Percentiles rank a stretch among this genome's conserved stretches.
These are phyloP conservation scores for Ophiostoma ulmi DNA, from an alignment of 2,329 filamentous ascomycete species.

Conservation along the genomic window DNA sequence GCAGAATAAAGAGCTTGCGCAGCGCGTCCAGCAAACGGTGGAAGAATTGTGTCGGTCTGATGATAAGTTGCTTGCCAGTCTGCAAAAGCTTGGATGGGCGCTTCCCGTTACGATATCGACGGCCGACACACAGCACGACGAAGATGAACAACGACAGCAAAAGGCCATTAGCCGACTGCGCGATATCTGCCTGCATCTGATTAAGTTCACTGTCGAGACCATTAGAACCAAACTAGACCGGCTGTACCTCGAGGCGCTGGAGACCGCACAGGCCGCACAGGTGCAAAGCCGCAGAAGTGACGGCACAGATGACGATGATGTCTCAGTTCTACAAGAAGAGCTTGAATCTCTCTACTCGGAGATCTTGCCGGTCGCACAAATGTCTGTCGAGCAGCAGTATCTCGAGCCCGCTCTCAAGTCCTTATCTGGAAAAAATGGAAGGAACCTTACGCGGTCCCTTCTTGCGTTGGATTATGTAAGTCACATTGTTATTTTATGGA, in stretches of 20 bases:
- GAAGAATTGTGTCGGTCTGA: conserved; percentile 53
- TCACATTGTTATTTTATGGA: conserved; percentile 10
- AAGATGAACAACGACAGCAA: conserved; percentile 44
- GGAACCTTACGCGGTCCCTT: conserved; percentile 42
- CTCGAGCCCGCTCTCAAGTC: conserved; percentile 54
- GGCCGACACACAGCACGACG: conserved; percentile 4
- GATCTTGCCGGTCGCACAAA: conserved; percentile 63
- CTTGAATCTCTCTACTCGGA: conserved; percentile 65
- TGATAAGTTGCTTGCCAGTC: conserved; percentile 58
- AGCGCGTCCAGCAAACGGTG: conserved; percentile 45
- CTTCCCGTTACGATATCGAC: conserved; percentile 43
- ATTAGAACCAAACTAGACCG: conserved; percentile 51
- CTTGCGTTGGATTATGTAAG: conserved; percentile 50
- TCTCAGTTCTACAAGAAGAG: conserved; percentile 54
- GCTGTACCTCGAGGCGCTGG: conserved; percentile 48
- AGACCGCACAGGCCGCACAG: conserved; percentile 21
- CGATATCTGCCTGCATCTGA: conserved; percentile 53
- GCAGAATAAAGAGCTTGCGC: conserved; percentile 43
- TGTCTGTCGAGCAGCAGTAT: conserved; percentile 64
- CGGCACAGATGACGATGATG: conserved; percentile 37
- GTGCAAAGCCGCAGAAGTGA: conserved; percentile 33
- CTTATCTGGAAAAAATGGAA: conserved; percentile 41
- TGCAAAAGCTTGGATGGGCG: conserved; percentile 62
- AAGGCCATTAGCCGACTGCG: conserved; percentile 53
- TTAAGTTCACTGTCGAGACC: conserved; percentile 53